These are phyloP conservation scores for Cyclotella cryptica DNA, from an alignment of 108 stramenopile genomes.

Conservation along the genomic window DNA sequence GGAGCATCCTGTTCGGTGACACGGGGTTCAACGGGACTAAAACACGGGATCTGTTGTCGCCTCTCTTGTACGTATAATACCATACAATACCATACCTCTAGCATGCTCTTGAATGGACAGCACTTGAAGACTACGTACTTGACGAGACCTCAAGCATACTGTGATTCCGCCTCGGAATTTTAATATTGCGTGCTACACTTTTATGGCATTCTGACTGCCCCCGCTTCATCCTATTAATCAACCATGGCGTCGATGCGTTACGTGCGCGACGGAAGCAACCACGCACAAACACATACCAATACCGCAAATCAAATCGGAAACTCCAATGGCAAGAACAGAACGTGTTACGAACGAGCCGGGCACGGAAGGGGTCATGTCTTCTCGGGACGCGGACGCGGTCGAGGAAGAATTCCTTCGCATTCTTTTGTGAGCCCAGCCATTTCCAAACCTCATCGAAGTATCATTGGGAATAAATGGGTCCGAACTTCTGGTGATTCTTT, in stretches of 20 bases:
- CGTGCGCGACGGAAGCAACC: neutral
- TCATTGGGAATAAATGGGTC: conserved; percentile 35
- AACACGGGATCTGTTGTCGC: too few relatives aligned
- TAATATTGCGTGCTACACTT: too few relatives aligned
- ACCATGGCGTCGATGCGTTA: conserved; percentile 18
- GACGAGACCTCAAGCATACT: too few relatives aligned
- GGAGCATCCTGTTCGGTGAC: too few relatives aligned
- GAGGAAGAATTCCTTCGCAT: conserved; percentile 16
- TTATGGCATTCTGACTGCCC: too few relatives aligned
- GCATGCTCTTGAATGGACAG: too few relatives aligned
- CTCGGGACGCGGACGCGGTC: conserved; percentile 16
- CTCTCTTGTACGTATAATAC: too few relatives aligned
- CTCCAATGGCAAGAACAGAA: neutral
- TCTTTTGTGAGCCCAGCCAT: conserved; percentile 8
- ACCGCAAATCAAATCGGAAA: neutral
- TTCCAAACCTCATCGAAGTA: neutral
- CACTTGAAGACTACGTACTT: too few relatives aligned
- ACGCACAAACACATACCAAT: neutral
- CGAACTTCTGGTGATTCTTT: neutral
- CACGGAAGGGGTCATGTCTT: neutral
- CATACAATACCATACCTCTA: too few relatives aligned
- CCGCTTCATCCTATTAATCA: too few relatives aligned
- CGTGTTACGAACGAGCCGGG: neutral
- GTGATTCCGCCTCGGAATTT: too few relatives aligned
- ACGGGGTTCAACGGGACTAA: too few relatives aligned